Evolutionary conservation across 345 rosid genomes (phyloP), one percentile per base, ranked within the genome.

Genomic region (Durio zibethinus): DNA sequence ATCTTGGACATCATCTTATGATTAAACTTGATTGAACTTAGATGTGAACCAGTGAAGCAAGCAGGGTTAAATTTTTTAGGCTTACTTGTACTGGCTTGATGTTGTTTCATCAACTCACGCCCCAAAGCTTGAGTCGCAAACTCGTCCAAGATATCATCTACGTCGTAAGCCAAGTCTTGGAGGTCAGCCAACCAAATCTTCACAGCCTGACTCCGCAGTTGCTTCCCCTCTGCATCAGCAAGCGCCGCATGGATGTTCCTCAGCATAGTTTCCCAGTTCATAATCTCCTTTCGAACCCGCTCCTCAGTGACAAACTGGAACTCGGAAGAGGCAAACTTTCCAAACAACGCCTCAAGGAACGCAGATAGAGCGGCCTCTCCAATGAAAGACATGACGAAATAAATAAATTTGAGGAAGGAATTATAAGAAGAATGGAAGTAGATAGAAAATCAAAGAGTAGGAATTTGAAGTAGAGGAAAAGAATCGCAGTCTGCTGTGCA

Each of bases 111-210:
- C 72, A 64, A 12, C 12, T 25, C n/a, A n/a, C n/a, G n/a, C n/a
- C n/a, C n/a, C n/a, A n/a, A n/a, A n/a, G n/a, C n/a, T n/a, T n/a
- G n/a, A 5, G 53, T 47, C 10, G 80, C 72, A 27, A 82, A 72
- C 70, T 82, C 80, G 36, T 82, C 82, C 33, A 82, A 27, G 20
- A 82, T 40, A 68, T 82, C 85, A 20, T 79, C 85, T 5, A 77
- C 63, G 20, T 82, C 82, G 33, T 82, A 82, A 4, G 60, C 25
- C 36, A 76, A 40, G 42, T 79, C 76, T 42, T 36, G 47, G 76
- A 52, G 76, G 10, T 80, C 76, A 21, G 18, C 15, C 35, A 79
- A 7, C 80, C 85, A 79, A n/a, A 0, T 0, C 60, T 54, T 59
- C 33, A 62, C 54, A 4, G 61, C 2, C 4, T 25, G 54, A 53